Evolutionary conservation across 2,329 filamentous ascomycete species (phyloP), one percentile per base, ranked within the genome.

Genomic region (Aureobasidium namibiae): DNA sequence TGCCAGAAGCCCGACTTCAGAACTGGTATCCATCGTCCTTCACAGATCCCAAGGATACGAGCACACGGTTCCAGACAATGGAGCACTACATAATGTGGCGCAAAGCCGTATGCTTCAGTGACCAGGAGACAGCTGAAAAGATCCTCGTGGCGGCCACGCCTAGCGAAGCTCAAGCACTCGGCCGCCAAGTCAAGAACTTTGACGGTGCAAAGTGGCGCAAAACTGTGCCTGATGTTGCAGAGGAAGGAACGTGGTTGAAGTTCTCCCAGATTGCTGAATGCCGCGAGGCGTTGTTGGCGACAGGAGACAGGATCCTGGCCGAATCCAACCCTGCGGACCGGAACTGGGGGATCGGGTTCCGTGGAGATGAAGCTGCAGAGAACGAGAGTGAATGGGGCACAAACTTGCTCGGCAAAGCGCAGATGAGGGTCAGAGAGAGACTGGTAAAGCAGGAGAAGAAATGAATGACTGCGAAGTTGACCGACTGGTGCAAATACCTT

Each of bases 71-170:
- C 50, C 60, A 61, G n/a, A 66, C 65, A 3, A 58, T 60, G 21
- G 66, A 67, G 57, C 65, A 66, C 45, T 70, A 67, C 60, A 73
- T 73, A 67, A 73, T 73, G 70, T 69, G 70, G 46, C 67, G 66
- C 45, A 73, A 73, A 63, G 69, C 69, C 9, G 61, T 72, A 6
- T 62, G 71, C 29, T 71, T 73, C 60, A 65, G 65, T 4, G 65
- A 69, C 39, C 61, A 63, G 18, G 59, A 65, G 31, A 64, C 66
- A n/a, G 70, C 69, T 6, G 50, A 63, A 1, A 57, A 65, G 53
- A 71, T 70, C 18, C 61, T 70, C 38, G 60, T 64, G 7, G 61
- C 60, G 14, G 60, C 65, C 10, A 63, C 63, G 8, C 64, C 67
- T 8, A 63, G 62, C 4, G 66, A 70, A 34, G 63, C 67, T 24